A percentile compares a stretch with the other conserved stretches of the same genome.
phyloP scores from a whole-genome alignment of 495 filamentous ascomycete species.

The Staphylotrichum longicolle region DNA sequence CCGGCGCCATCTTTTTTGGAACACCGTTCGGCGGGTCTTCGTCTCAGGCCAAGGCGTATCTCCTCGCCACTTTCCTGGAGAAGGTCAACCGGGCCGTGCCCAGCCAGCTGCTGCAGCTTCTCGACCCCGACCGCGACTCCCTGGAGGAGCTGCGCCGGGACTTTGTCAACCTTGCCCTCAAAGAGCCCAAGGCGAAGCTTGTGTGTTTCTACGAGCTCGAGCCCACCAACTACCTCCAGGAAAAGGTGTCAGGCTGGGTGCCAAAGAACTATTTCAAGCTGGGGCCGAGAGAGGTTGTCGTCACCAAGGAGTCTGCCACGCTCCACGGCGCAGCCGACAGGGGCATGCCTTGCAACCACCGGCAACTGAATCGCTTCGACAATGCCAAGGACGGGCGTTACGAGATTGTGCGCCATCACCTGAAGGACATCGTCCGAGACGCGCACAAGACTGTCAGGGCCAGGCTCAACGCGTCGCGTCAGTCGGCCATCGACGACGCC shows the following conservation, averaged over 20 bases:
- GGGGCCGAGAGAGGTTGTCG: background rate
- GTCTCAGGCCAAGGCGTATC: background rate
- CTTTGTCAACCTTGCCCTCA: background rate
- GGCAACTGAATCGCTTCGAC: background rate
- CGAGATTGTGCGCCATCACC: background rate
- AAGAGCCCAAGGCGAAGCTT: background rate
- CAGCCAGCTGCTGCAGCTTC: conserved; percentile 1
- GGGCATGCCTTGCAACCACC: conserved; percentile 1
- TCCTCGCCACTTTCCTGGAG: conserved; percentile 1
- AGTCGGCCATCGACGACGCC: background rate
- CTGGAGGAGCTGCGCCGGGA: background rate
- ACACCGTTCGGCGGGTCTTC: background rate
- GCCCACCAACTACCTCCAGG: background rate
- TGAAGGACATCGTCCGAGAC: background rate
- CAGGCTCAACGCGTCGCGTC: background rate
- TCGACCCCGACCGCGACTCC: background rate
- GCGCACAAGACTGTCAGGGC: background rate
- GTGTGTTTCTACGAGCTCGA: conserved; percentile 2
- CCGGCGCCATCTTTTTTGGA: background rate
- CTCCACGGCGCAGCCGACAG: background rate
- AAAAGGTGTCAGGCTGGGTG: background rate
- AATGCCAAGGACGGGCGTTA: background rate
- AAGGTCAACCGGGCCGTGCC: background rate
- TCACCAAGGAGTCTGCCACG: background rate
- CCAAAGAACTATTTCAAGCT: background rate